Evolutionary conservation across 768 basidiomycete species (phyloP), one percentile per base, ranked within the genome.

Genomic region (Suillus decipiens): DNA sequence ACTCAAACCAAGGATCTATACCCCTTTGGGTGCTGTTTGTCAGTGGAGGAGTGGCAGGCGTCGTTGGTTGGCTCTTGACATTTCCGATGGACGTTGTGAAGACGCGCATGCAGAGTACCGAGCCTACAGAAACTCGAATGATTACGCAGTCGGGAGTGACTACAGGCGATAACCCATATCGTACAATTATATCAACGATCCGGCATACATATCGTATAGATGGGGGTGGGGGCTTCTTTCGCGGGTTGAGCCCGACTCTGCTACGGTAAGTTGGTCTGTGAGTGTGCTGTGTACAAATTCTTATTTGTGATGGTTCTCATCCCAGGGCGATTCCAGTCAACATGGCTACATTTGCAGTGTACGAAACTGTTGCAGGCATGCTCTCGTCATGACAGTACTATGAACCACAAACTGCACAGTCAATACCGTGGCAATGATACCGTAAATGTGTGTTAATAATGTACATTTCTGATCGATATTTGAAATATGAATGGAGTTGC

Each of bases 61-160:
- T 91, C 19, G 82, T 82, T 10, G 90, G 91, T 10, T 96, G 93
- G 93, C 42, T 87, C 0, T 80, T 79, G 2, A 96, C 94, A 1
- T 97, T 96, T 73, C 93, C 93, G 2, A 79, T 95, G 61, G 95
- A 97, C 70, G 90, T 95, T 3, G 82, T 96, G 64, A 96, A 97
- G 78, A 96, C 95, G 15, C 86, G 94, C 6, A 85, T 95, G 68
- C 95, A 97, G 73, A 85, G 85, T 56, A 72, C 67, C 31, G 61
- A 71, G 1, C 60, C 64, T n/a, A 22, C 31, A 17, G 45, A 34
- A 34, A 42, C 65, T 4, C 31, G 12, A 12, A 43, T n/a, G 9
- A 50, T 28, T 37, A 28, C 36, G 28, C 33, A 5, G n/a, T 58
- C 4, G 41, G 63, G 11, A 11, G 65, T 31, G 43, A 48, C 17